A percentile compares a stretch with the other conserved stretches of the same genome.
phyloP scores from a whole-genome alignment of 1,139 yeast genomes.

The Nakaseomyces bracarensis region DNA sequence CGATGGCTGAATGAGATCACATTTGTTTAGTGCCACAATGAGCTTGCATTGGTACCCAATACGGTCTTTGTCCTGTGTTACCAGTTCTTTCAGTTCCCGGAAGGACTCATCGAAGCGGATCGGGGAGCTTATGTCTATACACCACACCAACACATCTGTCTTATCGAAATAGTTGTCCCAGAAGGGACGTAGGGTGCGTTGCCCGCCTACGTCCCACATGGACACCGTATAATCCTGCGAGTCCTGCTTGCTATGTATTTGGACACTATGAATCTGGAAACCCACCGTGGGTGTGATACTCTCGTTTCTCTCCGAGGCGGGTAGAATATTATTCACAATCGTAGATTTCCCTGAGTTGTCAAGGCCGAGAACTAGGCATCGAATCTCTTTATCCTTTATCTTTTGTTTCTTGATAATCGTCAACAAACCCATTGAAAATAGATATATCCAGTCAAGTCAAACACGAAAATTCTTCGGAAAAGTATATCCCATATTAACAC shows the following conservation, averaged over 20 bases:
- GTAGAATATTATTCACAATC: conserved; percentile 46
- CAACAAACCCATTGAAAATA: conserved; percentile 63
- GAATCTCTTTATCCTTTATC: conserved; percentile 64
- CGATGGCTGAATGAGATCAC: conserved; percentile 47
- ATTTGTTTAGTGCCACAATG: conserved; percentile 49
- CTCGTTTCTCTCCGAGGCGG: conserved; percentile 33
- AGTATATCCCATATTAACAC: too few relatives aligned
- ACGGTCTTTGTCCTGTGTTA: conserved; percentile 59
- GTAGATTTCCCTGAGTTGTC: conserved; percentile 89
- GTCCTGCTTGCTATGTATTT: conserved; percentile 28
- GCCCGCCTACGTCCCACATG: conserved; percentile 89
- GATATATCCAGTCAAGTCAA: not conserved
- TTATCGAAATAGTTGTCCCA: conserved; percentile 90
- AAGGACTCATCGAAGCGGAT: conserved; percentile 60
- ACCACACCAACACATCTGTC: conserved; percentile 85
- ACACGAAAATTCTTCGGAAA: too few relatives aligned
- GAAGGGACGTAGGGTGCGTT: conserved; percentile 63
- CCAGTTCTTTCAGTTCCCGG: conserved; percentile 48
- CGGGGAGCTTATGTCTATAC: conserved; percentile 62
- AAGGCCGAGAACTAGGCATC: conserved; percentile 72
- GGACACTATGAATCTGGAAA: conserved; percentile 48
- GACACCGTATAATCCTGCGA: conserved; percentile 32
- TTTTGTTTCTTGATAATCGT: conserved; percentile 78
- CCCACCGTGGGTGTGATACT: conserved; percentile 55
- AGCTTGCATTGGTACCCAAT: conserved; percentile 49